These are phyloP conservation scores for Panicum miliaceum DNA, from an alignment of 176 grass and related monocot species.

Conservation along the genomic window DNA sequence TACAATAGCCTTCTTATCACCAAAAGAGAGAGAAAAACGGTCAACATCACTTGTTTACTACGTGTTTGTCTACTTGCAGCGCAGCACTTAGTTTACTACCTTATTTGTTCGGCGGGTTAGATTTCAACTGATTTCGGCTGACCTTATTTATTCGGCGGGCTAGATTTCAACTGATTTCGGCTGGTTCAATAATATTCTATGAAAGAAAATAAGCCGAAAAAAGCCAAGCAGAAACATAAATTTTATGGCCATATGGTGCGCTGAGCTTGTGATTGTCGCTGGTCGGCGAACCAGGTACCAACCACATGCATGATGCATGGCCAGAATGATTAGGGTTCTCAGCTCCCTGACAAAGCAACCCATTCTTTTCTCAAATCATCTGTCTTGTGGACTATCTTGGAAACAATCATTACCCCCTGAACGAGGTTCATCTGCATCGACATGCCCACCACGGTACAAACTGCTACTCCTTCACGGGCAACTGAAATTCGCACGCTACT, in stretches of 20 bases:
- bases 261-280: background rate
- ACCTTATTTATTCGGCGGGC: too few species aligned
- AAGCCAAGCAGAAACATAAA: background rate
- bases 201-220: too few species aligned
- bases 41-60: background rate
- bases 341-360: background rate
- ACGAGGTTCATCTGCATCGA: background rate
- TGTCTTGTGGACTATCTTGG: background rate
- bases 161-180: too few species aligned
- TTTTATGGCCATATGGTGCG: background rate
- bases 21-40: conserved; percentile 18
- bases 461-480: background rate
- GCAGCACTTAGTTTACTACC: too few species aligned
- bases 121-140: too few species aligned
- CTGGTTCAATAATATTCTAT: too few species aligned
- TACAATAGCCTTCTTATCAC: background rate
- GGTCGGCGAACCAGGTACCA: background rate
- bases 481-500: background rate
- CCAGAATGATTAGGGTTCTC: background rate
- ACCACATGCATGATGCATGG: background rate
- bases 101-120: too few species aligned
- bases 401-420: background rate
- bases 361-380: too few species aligned
- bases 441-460: background rate
- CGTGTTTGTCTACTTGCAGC: background rate